Conservation (phyloP, 2,329 filamentous ascomycete genomes). For the Cercospora sojina region DNA sequence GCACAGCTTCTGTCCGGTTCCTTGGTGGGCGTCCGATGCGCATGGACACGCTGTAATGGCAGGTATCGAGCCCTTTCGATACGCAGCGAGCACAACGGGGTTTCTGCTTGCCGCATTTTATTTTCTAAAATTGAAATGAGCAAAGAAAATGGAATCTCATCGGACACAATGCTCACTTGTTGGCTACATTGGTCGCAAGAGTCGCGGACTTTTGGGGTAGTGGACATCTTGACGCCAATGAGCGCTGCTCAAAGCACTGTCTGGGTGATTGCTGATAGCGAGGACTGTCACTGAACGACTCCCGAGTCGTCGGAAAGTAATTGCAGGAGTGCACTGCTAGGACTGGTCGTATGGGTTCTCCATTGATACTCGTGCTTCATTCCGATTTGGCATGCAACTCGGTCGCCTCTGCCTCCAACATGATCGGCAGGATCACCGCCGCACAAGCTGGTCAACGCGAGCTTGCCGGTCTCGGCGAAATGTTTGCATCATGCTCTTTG, state of each 20-base stretch:
- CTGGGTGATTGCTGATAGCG: background rate
- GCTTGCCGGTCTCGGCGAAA: background rate
- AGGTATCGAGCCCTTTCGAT: slow-evolving; percentile 11
- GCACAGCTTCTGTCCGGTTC: background rate
- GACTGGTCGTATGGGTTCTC: background rate
- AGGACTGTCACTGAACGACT: background rate
- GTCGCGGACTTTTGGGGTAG: slow-evolving; percentile 1
- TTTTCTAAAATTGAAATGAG: slow-evolving; percentile 2
- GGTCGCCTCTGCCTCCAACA: background rate
- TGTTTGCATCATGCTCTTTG: background rate
- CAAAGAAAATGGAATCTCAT: background rate
- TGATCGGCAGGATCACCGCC: background rate
- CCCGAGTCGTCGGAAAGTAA: background rate
- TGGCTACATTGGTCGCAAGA: slow-evolving; percentile 10
- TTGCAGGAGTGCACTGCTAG: background rate
- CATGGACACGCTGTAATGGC: slow-evolving; percentile 15
- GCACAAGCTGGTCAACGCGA: background rate
- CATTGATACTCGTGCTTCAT: background rate
- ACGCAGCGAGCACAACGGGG: slow-evolving; percentile 12
- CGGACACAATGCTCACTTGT: background rate
- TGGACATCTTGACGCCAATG: background rate
- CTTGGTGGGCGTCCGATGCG: slow-evolving; percentile 13
- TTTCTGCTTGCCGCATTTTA: slow-evolving; percentile 14
- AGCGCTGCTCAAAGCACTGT: background rate
- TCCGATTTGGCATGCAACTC: background rate